Conservation (phyloP, 768 basidiomycete genomes). For the Leccinum uliginosum region DNA sequence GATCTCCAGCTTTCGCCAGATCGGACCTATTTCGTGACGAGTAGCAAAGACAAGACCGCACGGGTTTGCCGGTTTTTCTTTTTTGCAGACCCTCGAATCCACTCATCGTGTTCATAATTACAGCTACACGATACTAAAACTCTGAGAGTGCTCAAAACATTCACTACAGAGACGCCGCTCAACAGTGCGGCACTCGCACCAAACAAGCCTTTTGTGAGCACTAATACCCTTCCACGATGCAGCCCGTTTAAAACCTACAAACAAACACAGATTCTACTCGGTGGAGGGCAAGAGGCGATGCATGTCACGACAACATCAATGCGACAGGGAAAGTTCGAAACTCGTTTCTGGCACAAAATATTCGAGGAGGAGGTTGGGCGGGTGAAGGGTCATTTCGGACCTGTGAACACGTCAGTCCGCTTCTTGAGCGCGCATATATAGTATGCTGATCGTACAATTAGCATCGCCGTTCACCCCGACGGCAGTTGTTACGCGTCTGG, state of each 20-base stretch:
- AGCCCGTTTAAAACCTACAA: background rate
- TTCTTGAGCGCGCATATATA: background rate
- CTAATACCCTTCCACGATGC: background rate
- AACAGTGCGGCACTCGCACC: slow-evolving; percentile 91
- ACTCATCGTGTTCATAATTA: slow-evolving; percentile 29
- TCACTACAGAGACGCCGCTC: slow-evolving; percentile 86
- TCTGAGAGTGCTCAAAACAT: slow-evolving; percentile 89
- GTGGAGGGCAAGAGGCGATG: slow-evolving; percentile 98
- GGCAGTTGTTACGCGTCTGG: slow-evolving; percentile 91
- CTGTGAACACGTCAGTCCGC: slow-evolving; percentile 83
- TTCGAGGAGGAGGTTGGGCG: slow-evolving; percentile 97
- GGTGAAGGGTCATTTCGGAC: slow-evolving; percentile 96
- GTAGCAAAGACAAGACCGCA: slow-evolving; percentile 95
- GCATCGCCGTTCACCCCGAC: slow-evolving; percentile 87
- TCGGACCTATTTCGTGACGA: slow-evolving; percentile 91
- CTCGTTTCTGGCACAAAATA: slow-evolving; percentile 95
- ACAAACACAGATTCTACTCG: slow-evolving; percentile 66
- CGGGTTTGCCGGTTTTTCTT: slow-evolving; percentile 48
- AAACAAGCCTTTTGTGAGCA: slow-evolving; percentile 72
- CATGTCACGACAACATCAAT: slow-evolving; percentile 90
- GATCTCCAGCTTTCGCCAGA: slow-evolving; percentile 91
- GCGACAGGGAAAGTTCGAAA: slow-evolving; percentile 97
- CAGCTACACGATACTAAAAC: slow-evolving; percentile 83
- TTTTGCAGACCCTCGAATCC: background rate
- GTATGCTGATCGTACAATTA: slow-evolving; percentile 30